Percentiles rank a stretch among this genome's conserved stretches.
Conservation (phyloP, 1,284 basidiomycete genomes). For the Austropuccinia psidii region DNA sequence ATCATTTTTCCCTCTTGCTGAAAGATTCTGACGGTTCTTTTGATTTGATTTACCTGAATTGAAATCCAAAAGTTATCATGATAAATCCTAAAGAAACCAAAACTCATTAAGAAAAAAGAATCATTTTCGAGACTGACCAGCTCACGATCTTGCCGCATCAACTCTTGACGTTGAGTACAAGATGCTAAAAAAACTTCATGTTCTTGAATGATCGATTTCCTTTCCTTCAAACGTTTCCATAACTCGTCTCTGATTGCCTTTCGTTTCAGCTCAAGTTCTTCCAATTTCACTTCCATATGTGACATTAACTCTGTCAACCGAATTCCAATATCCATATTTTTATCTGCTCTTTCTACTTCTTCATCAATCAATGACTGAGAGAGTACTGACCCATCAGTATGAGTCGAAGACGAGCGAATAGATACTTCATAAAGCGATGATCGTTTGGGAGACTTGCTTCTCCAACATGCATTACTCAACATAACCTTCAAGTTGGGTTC, state of each 20-base stretch:
- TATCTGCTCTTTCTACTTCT: not conserved
- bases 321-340: no score
- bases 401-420: not conserved
- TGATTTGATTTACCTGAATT: conserved; percentile 1
- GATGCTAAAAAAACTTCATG: conserved; percentile 1
- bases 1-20: not conserved
- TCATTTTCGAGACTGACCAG: not conserved
- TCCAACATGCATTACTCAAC: not conserved
- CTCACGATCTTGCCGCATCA: conserved; percentile 6
- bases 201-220: not conserved
- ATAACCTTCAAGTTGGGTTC: not conserved
- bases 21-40: not conserved
- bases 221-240: no score
- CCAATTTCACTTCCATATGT: no score
- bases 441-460: not conserved
- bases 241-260: no score
- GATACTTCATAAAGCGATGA: not conserved
- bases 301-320: no score
- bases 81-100: not conserved
- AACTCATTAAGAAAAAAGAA: not conserved
- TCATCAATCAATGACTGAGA: not conserved
- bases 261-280: no score
- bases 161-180: not conserved
- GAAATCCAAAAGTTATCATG: not conserved
- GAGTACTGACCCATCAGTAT: not conserved